Evolutionary conservation across 441 rosid species (phyloP).

Genomic region (Gossypium schwendimanii): DNA sequence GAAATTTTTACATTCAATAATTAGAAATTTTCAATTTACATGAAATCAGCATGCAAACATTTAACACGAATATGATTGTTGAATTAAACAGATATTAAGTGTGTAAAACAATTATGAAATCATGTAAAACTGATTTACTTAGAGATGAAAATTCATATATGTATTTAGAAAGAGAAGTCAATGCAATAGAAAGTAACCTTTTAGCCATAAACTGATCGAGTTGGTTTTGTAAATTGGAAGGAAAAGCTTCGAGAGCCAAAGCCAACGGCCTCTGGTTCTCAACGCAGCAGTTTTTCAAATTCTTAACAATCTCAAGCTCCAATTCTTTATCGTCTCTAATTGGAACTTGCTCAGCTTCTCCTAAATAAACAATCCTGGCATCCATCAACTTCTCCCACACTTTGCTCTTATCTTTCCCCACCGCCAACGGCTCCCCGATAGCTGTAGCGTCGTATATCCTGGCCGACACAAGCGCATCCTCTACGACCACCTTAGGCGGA

Average conservation of each 20-base stretch:
- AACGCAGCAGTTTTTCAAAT: conserved; percentile 44
- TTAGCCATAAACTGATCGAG: conserved; percentile 53
- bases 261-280: conserved; percentile 53
- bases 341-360: conserved; percentile 91
- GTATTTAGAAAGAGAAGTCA: background rate
- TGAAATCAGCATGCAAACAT: background rate
- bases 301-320: conserved; percentile 70
- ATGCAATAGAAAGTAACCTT: conserved; percentile 34
- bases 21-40: background rate
- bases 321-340: conserved; percentile 63
- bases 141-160: too few relatives aligned
- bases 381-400: conserved; percentile 83
- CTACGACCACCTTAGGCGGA: conserved; percentile 10
- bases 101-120: background rate
- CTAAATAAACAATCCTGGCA: conserved; percentile 71
- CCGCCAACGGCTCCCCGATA: conserved; percentile 81
- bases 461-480: conserved; percentile 32
- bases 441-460: conserved; percentile 81
- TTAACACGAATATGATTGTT: background rate
- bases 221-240: conserved; percentile 63
- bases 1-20: background rate
- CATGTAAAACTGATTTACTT: background rate
- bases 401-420: conserved; percentile 71
- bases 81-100: background rate
- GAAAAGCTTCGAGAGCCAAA: conserved; percentile 71